Evolutionary conservation across 768 basidiomycete species (phyloP), one percentile per base, ranked within the genome.

Genomic region (Hirschioporus abietinus): DNA sequence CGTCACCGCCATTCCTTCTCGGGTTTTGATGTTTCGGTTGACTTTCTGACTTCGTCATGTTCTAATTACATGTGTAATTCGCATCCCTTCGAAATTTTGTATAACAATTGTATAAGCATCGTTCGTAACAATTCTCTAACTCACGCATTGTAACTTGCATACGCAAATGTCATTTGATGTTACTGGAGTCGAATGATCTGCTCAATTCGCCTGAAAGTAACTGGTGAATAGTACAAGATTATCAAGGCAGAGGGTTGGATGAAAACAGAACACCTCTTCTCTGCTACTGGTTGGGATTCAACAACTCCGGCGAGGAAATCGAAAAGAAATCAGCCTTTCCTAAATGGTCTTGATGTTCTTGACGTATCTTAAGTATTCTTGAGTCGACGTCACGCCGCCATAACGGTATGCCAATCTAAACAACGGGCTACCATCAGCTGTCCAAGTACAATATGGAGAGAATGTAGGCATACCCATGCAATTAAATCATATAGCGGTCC

Each of bases 401-500:
- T 17, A 66, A 57, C 18, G 69, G 69, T 10, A 67, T 42, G 6
- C n/a, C 64, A 17, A 69, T 23, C 68, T 69, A 27, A 27, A 61
- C 30, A 30, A 17, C 17, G 20, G 4, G 26, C 60, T 5, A n/a
- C 5, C 5, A 6, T 52, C 20, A 52, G 42, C 12, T 52, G 42
- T 52, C 12, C 12, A 10, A 52, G 42, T 12, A 1, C 23, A 61
- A 6, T 26, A 24, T 0, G 15, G 23, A 15, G 26, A 4, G 15
- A n/a, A 0, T 17, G 6, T 1, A 15, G 34, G 20, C 78, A 66
- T 66, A 80, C 80, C 63, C 71, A 70, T 23, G 72, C 74, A 58
- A 79, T 68, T 9, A 77, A n/a, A 12, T 69, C 68, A 35, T 73
- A 69, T 5, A 77, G 35, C 12, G 65, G 62, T 64, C 82, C 81